These are phyloP conservation scores for Moniliophthora roreri DNA, from an alignment of 1,284 basidiomycete genomes.

Conservation along the genomic window DNA sequence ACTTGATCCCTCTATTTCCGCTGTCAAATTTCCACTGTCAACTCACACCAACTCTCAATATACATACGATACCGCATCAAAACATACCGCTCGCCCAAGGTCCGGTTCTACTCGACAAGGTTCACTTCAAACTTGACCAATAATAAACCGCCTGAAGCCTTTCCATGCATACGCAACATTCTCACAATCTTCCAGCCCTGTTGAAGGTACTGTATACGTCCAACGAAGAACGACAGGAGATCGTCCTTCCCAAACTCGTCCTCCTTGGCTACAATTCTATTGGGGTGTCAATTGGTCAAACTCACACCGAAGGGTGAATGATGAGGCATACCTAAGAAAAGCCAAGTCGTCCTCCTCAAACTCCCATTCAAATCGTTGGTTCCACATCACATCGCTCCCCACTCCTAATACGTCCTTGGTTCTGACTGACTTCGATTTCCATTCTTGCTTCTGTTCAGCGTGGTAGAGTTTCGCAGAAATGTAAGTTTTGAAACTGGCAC, in stretches of 20 bases:
- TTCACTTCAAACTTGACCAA: slow-evolving; percentile 37
- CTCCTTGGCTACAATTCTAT: slow-evolving; percentile 37
- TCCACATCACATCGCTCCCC: slow-evolving; percentile 46
- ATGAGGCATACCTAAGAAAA: slow-evolving; percentile 44
- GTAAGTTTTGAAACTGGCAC: slow-evolving; percentile 38
- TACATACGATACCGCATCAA: no score
- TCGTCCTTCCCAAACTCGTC: slow-evolving; percentile 44
- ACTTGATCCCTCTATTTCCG: no score
- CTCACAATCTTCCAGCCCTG: slow-evolving; percentile 50
- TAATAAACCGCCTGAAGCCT: slow-evolving; percentile 48
- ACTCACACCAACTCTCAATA: no score
- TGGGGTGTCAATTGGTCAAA: not conserved
- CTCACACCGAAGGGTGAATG: not conserved
- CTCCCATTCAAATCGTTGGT: slow-evolving; percentile 46
- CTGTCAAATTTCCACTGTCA: no score
- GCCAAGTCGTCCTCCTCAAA: slow-evolving; percentile 48
- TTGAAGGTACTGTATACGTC: slow-evolving; percentile 41
- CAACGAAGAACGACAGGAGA: slow-evolving; percentile 49
- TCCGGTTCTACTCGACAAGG: not conserved
- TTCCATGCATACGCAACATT: slow-evolving; percentile 53
- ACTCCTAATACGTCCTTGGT: slow-evolving; percentile 27
- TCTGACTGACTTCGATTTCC: slow-evolving; percentile 40
- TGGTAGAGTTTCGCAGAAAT: slow-evolving; percentile 43
- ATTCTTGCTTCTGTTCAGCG: slow-evolving; percentile 32
- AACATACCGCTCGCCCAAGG: not conserved